Evolutionary conservation across 176 grass and related monocot genomes (phyloP), one percentile per base, ranked within the genome.

Genomic region (Pontederia paniculata): DNA sequence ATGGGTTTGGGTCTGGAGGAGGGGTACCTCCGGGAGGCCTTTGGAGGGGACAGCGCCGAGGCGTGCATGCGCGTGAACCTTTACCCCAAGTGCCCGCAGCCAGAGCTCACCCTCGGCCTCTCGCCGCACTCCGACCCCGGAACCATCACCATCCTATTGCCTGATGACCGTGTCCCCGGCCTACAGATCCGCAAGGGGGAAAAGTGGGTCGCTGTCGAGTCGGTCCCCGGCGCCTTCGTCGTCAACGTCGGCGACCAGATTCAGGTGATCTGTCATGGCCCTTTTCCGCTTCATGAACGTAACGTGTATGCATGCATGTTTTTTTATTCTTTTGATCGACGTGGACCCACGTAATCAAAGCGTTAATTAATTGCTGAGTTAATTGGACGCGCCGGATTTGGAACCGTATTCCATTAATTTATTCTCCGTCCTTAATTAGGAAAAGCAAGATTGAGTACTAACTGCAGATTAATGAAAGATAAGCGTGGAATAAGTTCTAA

Each of bases 61-160:
- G 74, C 72, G 22, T 60, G 50, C 55, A 66, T 91, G 70, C 58
- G 88, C 1, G 78, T 70, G 21, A 83, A 82, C 72, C 81, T 64
- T 37, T 93, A 86, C 23, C 83, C 88, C 9, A 93, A 64, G 62
- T 93, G 88, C 73, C 83, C 88, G 52, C 73, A 80, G 73, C 83
- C 88, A 8, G 82, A 86, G 10, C 73, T 93, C 44, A 80, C 79
- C 3, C 76, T 93, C 15, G 88, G 88, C 15, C 50, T 86, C 60
- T 85, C 83, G 10, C 28, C 82, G 9, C 88, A 93, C 76, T 86
- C 88, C 12, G 88, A 93, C 48, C 83, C 83, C 0, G 88, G 88
- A 7, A 61, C 76, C 21, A 59, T 93, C 19, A 93, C 88, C 54
- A 19, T 93, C 65, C 88, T 93, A 50, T 64, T 80, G 10, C 48